Evolutionary conservation across 768 basidiomycete species (phyloP).

Genomic region (Phaffia tasmanica): DNA sequence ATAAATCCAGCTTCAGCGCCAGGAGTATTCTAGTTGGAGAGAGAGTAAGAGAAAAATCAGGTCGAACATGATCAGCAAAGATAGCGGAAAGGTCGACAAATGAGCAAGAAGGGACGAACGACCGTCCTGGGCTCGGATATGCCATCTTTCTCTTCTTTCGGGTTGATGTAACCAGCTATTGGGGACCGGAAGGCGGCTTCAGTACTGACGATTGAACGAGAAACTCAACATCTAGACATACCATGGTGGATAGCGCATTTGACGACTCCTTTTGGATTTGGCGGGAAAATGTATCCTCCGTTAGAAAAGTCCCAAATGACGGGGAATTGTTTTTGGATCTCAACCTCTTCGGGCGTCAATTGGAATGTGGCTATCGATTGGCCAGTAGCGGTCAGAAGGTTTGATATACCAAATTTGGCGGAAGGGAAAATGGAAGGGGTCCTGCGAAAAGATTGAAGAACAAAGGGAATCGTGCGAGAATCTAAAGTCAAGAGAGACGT

Average conservation of each 20-base stretch:
- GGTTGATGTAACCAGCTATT: constrained; percentile 52
- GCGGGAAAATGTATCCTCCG: constrained; percentile 73
- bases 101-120: constrained; percentile 23
- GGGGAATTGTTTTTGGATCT: constrained; percentile 25
- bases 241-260: constrained; percentile 64
- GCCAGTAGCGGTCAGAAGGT: constrained; percentile 33
- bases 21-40: constrained; percentile 47
- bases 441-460: constrained; percentile 4
- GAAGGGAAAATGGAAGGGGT: constrained; percentile 14
- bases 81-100: too few relatives aligned
- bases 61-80: too few relatives aligned
- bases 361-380: constrained; percentile 70
- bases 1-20: constrained; percentile 51
- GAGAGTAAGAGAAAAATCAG: too few relatives aligned
- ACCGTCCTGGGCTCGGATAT: constrained; percentile 72
- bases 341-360: constrained; percentile 58
- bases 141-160: constrained; percentile 38
- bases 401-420: not conserved
- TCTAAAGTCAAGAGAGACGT: not conserved
- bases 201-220: not conserved
- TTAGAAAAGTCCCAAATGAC: constrained; percentile 47
- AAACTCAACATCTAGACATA: not conserved
- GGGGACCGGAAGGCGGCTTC: not conserved
- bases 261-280: constrained; percentile 44
- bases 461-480: not conserved